These are phyloP conservation scores for Colletotrichum sp. DNA, from an alignment of 2,329 filamentous ascomycete genomes.

Conservation along the genomic window DNA sequence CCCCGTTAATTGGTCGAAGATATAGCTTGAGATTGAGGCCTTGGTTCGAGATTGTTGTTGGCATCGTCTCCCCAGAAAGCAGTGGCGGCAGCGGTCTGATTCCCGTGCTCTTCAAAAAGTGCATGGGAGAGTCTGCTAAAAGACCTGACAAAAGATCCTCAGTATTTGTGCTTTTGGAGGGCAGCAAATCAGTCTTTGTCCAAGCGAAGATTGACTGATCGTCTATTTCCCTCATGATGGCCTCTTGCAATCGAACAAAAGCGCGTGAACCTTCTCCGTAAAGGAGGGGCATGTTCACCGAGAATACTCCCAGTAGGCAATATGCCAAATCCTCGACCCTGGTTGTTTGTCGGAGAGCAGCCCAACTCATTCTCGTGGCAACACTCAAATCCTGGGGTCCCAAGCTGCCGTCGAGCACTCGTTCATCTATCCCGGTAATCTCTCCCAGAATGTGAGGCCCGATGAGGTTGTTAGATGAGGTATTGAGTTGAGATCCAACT, in stretches of 20 bases:
- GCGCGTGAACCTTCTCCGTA: not conserved
- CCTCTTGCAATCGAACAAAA: not conserved
- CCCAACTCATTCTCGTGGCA: not conserved
- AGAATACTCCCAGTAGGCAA: not conserved
- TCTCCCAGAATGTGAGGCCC: not conserved
- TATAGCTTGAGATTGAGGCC: not conserved
- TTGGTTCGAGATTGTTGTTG: not conserved
- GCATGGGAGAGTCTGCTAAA: not conserved
- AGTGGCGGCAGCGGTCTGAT: not conserved
- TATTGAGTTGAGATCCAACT: not conserved
- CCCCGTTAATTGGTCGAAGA: not conserved
- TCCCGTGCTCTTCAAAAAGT: not conserved
- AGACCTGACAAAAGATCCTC: not conserved
- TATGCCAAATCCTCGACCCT: not conserved
- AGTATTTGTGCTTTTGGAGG: rapidly evolving
- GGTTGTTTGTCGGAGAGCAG: not conserved
- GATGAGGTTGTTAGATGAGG: not conserved
- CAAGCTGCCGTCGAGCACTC: not conserved
- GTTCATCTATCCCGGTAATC: not conserved
- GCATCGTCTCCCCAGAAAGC: not conserved
- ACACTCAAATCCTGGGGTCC: not conserved
- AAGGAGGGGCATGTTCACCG: not conserved
- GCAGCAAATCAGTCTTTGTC: not conserved
- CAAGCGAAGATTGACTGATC: not conserved
- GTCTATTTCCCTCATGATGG: not conserved